A percentile compares a stretch with the other conserved stretches of the same genome.
Conservation (phyloP, 176 grass and related monocot species). For the Avena sativa region DNA sequence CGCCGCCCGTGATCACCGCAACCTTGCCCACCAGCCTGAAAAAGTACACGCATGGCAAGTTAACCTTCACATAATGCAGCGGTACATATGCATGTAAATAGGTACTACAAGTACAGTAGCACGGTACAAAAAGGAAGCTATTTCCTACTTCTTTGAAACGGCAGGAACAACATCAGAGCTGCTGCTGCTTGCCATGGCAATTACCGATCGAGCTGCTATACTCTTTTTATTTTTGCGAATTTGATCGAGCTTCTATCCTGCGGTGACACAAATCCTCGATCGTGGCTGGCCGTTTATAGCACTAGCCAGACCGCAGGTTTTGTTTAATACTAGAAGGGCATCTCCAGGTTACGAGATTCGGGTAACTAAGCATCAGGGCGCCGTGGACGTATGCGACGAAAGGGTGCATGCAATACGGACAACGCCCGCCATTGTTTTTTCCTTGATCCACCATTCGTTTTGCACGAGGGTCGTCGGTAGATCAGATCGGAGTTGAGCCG, state of each 20-base stretch:
- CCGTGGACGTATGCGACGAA: constrained; percentile 13
- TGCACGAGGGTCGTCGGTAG: background rate
- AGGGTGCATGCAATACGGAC: background rate
- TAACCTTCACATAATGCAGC: too few species aligned
- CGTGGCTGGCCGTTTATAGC: background rate
- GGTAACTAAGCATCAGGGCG: background rate
- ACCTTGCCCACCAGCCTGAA: constrained; percentile 62
- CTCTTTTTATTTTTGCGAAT: too few species aligned
- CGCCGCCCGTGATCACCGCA: constrained; percentile 64
- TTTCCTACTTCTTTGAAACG: constrained; percentile 42
- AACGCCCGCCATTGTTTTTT: background rate
- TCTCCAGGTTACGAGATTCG: constrained; percentile 6
- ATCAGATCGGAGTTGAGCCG: background rate
- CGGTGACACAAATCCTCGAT: background rate
- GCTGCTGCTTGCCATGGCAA: constrained; percentile 41
- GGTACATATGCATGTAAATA: too few species aligned
- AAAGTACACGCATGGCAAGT: background rate
- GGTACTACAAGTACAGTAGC: too few species aligned
- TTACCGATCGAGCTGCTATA: background rate
- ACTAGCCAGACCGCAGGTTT: background rate
- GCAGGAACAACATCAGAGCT: constrained; percentile 37
- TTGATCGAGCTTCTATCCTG: background rate
- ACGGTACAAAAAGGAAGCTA: background rate
- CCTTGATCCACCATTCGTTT: background rate
- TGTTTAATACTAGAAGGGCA: background rate